Conservation (phyloP, 441 rosid species). For the Arabidopsis hybrid region DNA sequence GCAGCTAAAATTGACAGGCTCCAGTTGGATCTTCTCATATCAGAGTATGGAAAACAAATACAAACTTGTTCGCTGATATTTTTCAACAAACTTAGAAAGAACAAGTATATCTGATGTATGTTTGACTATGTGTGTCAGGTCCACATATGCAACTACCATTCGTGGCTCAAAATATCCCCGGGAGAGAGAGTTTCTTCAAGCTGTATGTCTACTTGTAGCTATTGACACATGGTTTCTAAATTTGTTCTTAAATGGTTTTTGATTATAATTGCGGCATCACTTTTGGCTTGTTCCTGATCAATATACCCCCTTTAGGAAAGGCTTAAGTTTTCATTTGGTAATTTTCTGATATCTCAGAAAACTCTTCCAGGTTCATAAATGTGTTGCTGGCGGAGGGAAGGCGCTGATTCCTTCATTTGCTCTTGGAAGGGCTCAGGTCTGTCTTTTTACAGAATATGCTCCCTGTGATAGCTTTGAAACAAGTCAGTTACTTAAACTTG, state of each 20-base stretch:
- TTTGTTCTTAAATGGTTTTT: background rate
- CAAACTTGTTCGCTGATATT: conserved; percentile 2
- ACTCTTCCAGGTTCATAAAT: conserved; percentile 76
- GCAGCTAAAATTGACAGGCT: conserved; percentile 93
- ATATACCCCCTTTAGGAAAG: background rate
- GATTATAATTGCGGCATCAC: background rate
- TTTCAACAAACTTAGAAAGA: background rate
- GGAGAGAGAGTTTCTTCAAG: conserved; percentile 94
- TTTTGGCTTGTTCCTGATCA: conserved; percentile 7
- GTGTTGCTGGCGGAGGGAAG: conserved; percentile 95
- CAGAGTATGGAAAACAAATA: conserved; percentile 69
- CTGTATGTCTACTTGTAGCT: conserved; percentile 63
- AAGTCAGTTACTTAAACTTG: background rate
- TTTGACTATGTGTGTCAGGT: conserved; percentile 54
- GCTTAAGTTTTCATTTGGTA: conserved; percentile 5
- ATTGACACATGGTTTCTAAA: conserved; percentile 8
- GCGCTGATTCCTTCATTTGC: conserved; percentile 98
- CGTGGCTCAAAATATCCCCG: conserved; percentile 92
- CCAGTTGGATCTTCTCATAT: conserved; percentile 85
- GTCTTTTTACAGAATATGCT: conserved; percentile 2
- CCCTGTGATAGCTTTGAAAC: background rate
- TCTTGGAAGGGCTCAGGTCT: conserved; percentile 97
- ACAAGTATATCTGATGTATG: conserved; percentile 10
- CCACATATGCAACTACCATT: conserved; percentile 92
- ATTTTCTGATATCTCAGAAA: conserved; percentile 19